Evolutionary conservation across 2,329 filamentous ascomycete species (phyloP).

Genomic region (Sporothrix brasiliensis): DNA sequence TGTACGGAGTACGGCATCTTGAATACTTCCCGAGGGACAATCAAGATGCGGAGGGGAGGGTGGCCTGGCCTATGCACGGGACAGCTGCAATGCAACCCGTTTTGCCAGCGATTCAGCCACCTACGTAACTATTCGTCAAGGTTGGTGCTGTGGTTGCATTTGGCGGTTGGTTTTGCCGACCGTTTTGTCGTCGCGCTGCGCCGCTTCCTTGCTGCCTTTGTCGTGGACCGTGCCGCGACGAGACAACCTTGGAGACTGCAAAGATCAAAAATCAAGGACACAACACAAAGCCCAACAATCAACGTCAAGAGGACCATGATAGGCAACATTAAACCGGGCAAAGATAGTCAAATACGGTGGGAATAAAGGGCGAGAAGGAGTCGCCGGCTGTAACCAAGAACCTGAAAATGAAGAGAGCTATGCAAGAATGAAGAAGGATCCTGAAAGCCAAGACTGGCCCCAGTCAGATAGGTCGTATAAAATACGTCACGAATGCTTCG

Average conservation of each 20-base stretch:
- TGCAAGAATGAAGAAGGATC: too few relatives aligned
- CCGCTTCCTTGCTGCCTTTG: background rate
- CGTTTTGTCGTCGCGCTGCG: background rate
- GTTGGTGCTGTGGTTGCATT: background rate
- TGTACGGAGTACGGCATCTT: too few relatives aligned
- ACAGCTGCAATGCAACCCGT: background rate
- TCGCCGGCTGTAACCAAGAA: too few relatives aligned
- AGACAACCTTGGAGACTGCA: background rate
- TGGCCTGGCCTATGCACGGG: too few relatives aligned
- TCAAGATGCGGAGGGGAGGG: background rate
- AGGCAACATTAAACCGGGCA: too few relatives aligned
- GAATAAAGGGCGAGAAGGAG: background rate
- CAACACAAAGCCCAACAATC: background rate
- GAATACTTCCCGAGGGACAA: background rate
- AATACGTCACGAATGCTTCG: conserved; percentile 19
- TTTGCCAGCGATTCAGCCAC: background rate
- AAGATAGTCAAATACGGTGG: too few relatives aligned
- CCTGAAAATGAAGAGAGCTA: too few relatives aligned
- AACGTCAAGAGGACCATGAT: background rate
- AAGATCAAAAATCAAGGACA: background rate
- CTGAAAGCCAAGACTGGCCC: background rate
- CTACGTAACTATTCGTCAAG: background rate
- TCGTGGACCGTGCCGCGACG: background rate
- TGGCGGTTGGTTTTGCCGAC: background rate
- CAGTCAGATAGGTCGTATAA: background rate